Percentiles rank a stretch among this genome's conserved stretches.
Evolutionary conservation across 345 rosid species (phyloP).

Genomic region (Balakata baccata): DNA sequence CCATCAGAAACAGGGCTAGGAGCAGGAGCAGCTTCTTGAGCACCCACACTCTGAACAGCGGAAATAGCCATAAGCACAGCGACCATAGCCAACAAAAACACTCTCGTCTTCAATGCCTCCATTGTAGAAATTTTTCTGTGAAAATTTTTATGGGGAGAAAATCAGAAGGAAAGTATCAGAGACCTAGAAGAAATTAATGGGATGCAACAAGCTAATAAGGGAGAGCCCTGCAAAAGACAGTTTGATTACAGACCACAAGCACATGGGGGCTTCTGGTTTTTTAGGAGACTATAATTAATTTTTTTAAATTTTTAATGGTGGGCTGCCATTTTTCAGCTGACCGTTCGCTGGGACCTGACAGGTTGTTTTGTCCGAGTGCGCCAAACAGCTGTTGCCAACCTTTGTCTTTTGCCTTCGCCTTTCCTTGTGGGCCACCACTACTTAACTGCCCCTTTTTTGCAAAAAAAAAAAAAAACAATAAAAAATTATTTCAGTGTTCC

Average conservation of each 20-base stretch:
- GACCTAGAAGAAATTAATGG: too few species aligned
- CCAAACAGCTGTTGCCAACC: slow-evolving; percentile 23
- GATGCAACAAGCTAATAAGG: too few species aligned
- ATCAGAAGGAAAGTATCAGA: too few species aligned
- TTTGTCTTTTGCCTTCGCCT: too few species aligned
- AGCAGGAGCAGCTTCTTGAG: slow-evolving; percentile 26
- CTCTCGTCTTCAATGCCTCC: slow-evolving; percentile 34
- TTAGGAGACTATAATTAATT: not conserved
- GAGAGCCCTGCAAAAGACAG: too few species aligned
- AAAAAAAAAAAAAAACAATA: too few species aligned
- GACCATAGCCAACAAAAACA: slow-evolving; percentile 19
- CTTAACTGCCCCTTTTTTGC: too few species aligned
- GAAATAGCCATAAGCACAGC: slow-evolving; percentile 19
- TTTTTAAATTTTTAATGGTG: not conserved
- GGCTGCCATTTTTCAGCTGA: slow-evolving; percentile 5
- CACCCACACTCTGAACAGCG: slow-evolving; percentile 19
- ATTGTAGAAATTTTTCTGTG: not conserved
- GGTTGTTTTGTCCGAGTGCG: slow-evolving; percentile 7
- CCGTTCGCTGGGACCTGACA: slow-evolving; percentile 8
- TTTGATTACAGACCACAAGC: not conserved
- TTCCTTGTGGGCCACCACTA: not conserved
- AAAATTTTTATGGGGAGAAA: too few species aligned
- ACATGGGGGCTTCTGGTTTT: not conserved
- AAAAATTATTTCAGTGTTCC: not conserved
- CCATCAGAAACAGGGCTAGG: slow-evolving; percentile 31